Base-by-base conservation (phyloP, 768 basidiomycete species). In the Collybia nuda region DNA sequence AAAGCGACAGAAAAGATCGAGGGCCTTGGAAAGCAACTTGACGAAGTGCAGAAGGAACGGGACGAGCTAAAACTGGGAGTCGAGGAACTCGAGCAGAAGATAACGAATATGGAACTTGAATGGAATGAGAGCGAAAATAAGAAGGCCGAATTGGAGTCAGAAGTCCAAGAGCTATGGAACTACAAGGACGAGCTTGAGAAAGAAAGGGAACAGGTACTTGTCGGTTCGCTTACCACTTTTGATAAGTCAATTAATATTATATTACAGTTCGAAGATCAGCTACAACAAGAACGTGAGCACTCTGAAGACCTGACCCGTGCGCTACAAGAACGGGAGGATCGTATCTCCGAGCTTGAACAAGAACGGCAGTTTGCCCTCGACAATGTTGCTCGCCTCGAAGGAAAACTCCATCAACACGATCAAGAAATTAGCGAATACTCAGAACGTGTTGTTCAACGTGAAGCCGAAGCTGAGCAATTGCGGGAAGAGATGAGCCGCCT, bases 341-440 rank as follows among this genome's bases (percentile, higher is more conserved):
- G 74, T 29, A 71, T 86, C 35, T 57, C 69, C 0, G 67, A 74
- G 6, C 70, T 86, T 8, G 77, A 78, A 5, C 76, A 78, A 50
- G 85, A 89, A 60, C 75, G 72, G 7, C 75, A 79, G 45, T 80
- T 76, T 54, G 74, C 79, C 5, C 58, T 74, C 29, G 85, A 86
- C 36, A 79, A 72, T 32, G 66, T 77, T 8, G 48, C 69, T n/a
- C 80, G 82, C 19, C 71, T 86, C 15, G 77, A 88, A 65, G 78
- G 78, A 21, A 77, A 79, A 50, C 60, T 86, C 35, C 75, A 71
- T 2, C 73, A 79, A 32, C 80, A 80, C n/a, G 79, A 87, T 49
- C 64, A 71, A 15, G 82, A 88, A 44, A 68, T 84, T 18, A 62
- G 71, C 2, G 73, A 74, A n/a, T 72, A 76, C 32, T 72, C 73